Base-by-base conservation (phyloP, 176 grass and related monocot species). In the Oryza nivara region DNA sequence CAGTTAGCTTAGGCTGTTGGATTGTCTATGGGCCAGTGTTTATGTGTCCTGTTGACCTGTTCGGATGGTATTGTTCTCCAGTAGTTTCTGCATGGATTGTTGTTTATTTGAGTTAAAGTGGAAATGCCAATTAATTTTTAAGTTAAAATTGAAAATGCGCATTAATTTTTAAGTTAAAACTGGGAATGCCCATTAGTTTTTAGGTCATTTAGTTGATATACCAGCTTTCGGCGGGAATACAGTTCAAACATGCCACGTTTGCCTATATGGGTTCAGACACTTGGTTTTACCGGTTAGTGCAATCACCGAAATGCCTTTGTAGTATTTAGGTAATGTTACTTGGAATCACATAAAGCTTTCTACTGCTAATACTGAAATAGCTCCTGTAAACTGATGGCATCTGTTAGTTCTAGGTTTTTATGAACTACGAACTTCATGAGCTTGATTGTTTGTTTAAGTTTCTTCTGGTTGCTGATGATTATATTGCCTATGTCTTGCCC, bases 401-500 rank as follows among this genome's bases (percentile, higher is more conserved):
- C 4, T 34, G 23, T 20, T 36, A 75, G 48, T 19, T 30, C 22
- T 49, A 63, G 58, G 23, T 54, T 49, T 16, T 36, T 54, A 20
- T 76, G 47, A 52, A 22, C 49, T 20, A 34, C 35, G 8, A 19
- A 38, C 28, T 17, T n/a, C 17, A 76, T 52, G 46, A 60, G 30
- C 51, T 5, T 84, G 54, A 12, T 70, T 56, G 23, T 23, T 54
- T 70, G 41, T 48, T 48, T 25, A 8, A 32, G 11, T 34, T 47
- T 22, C 41, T 35, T 22, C 28, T 64, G 17, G 23, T 72, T 68
- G 40, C 22, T 68, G 32, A 61, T 88, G 2, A 1, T 25, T 16
- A n/a, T 78, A 46, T 54, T 87, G 43, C n/a, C 71, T 70, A 81
- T 64, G 49, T 72, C 40, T 61, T 26, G 19, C 23, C 11, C 34